Percentiles rank a stretch among this genome's conserved stretches.
phyloP scores from a whole-genome alignment of 225 moss, liverwort and hornwort species.

The Sphagnum contortum region DNA sequence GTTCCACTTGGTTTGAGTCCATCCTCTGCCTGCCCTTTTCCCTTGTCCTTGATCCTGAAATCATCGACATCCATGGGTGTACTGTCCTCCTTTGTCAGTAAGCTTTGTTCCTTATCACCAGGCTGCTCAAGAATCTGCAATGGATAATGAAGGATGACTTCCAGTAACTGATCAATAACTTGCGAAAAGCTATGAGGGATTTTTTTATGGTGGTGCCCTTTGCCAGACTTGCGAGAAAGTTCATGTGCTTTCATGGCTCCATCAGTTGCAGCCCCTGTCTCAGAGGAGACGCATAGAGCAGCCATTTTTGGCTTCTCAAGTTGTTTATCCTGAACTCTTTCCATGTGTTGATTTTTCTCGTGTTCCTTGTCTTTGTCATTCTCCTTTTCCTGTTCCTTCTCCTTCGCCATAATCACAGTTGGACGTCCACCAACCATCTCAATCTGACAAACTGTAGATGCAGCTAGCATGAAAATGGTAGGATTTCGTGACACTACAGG shows the following conservation, averaged over 20 bases:
- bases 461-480: conserved; percentile 88
- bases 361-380: conserved; percentile 44
- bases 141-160: conserved; percentile 86
- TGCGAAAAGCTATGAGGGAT: conserved; percentile 85
- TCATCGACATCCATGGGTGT: conserved; percentile 92
- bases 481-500: conserved; percentile 89
- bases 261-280: conserved; percentile 13
- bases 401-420: conserved; percentile 66
- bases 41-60: conserved; percentile 58
- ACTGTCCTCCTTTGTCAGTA: conserved; percentile 31
- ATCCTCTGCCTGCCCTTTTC: conserved; percentile 74
- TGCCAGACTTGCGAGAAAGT: conserved; percentile 44
- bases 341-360: not conserved
- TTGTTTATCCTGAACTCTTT: too few relatives aligned
- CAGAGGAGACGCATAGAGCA: not conserved
- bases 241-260: conserved; percentile 47
- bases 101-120: conserved; percentile 45
- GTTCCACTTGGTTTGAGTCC: conserved; percentile 17
- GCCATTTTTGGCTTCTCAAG: too few relatives aligned
- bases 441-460: conserved; percentile 65
- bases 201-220: conserved; percentile 71
- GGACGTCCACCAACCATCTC: conserved; percentile 72
- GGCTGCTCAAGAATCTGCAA: conserved; percentile 16
- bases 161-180: conserved; percentile 84
- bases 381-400: conserved; percentile 61